Evolutionary conservation across 352 stramenopile species (phyloP), one percentile per base, ranked within the genome.

Genomic region (Phytophthora tentaculata): DNA sequence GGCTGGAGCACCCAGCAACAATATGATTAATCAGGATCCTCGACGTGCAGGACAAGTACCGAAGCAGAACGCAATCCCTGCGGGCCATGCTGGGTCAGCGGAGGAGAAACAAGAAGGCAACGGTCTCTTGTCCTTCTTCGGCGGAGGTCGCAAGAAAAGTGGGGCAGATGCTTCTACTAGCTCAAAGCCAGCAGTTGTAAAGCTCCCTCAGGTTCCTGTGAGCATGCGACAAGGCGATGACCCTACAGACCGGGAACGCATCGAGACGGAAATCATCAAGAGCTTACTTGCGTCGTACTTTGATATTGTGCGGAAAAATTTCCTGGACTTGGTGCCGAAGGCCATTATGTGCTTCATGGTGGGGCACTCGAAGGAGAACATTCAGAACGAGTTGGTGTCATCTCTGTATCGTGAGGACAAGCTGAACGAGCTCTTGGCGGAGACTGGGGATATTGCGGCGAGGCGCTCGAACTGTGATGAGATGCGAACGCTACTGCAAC

Each of bases 211-310:
- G 72, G 96, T 99, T 29, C 95, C 96, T 10, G 95, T 98, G 44
- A 98, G 87, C 32, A 99, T 99, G 93, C 90, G 96, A 8, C 95
- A 98, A 80, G 94, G 89, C 9, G 95, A 98, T 53, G 91, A 98
- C 50, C 96, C 97, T 26, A 98, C 94, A 16, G 96, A 99, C 62
- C 82, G 95, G 17, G 97, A 99, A 84, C 84, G 89, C 47, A 97
- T 98, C 47, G 97, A 99, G 78, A 99, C 96, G 52, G 97, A 99
- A 81, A 99, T 99, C 56, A 99, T 99, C 74, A 99, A 99, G 86
- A 98, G 86, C 44, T 59, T 97, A 58, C 76, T 97, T 16, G 93
- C 97, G 44, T 98, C 95, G 1, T 99, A 99, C 85, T 99, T 99
- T 67, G 96, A 98, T 71, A 99, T 99, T 68, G 97, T 99, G 48